These are phyloP conservation scores for Salix koriyanagi DNA, from an alignment of 345 rosid genomes.

Conservation along the genomic window DNA sequence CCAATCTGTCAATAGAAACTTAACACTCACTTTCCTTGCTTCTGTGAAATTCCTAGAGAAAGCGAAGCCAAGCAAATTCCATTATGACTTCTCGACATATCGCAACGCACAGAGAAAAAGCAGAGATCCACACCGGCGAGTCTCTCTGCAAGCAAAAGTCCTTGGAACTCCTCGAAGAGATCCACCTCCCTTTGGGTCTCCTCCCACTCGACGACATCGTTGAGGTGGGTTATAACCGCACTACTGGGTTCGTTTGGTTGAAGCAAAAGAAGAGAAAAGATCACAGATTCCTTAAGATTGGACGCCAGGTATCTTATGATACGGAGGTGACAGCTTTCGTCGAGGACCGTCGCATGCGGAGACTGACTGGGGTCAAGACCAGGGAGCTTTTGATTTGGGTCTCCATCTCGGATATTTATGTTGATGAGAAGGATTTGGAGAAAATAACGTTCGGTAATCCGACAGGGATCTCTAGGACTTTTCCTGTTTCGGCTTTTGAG, in stretches of 20 bases:
- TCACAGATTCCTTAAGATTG: constrained; percentile 39
- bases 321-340: constrained; percentile 47
- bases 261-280: constrained; percentile 41
- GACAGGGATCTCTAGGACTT: constrained; percentile 46
- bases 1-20: neutral
- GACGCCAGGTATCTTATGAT: constrained; percentile 43
- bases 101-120: constrained; percentile 34
- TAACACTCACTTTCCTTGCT: neutral
- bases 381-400: constrained; percentile 62
- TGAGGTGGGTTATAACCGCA: constrained; percentile 49
- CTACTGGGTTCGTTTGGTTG: constrained; percentile 61
- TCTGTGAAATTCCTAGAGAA: neutral
- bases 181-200: constrained; percentile 50
- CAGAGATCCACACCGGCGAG: constrained; percentile 47
- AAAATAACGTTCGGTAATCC: constrained; percentile 47
- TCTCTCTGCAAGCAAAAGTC: constrained; percentile 48
- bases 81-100: constrained; percentile 32
- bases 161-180: constrained; percentile 33
- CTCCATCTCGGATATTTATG: constrained; percentile 42
- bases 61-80: neutral
- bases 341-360: constrained; percentile 46
- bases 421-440: constrained; percentile 24
- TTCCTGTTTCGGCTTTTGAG: constrained; percentile 55
- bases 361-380: constrained; percentile 46
- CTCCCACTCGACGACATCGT: constrained; percentile 49